Conservation (phyloP, 78 protist species). For the Dictyostelium intermedium region DNA sequence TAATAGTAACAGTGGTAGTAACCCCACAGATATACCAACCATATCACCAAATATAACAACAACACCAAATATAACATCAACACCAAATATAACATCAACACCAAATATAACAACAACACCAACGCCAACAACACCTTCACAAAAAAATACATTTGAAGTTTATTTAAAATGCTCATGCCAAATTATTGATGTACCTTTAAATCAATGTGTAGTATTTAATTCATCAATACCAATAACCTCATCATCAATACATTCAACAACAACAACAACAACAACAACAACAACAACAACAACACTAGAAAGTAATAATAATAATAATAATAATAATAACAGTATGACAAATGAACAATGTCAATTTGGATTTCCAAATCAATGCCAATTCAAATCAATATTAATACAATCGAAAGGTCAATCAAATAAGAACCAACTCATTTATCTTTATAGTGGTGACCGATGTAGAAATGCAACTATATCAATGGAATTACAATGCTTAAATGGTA, state of each 20-base stretch:
- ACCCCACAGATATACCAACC: not conserved
- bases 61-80: not conserved
- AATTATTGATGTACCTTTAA: not conserved
- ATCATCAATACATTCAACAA: not conserved
- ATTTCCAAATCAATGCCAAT: not conserved
- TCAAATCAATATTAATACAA: not conserved
- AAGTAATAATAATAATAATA: no score
- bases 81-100: not conserved
- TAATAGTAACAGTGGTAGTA: not conserved
- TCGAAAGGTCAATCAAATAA: not conserved
- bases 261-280: not conserved
- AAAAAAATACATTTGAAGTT: not conserved
- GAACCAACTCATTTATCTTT: not conserved
- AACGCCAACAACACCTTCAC: not conserved
- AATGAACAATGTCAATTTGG: not conserved
- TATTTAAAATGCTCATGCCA: not conserved
- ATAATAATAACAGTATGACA: no score
- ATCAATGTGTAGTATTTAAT: not conserved
- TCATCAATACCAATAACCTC: not conserved
- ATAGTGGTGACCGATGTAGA: not conserved
- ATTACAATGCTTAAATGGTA: not conserved
- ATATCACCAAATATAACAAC: not conserved
- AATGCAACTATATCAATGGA: not conserved
- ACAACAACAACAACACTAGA: not conserved
- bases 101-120: not conserved